Base-by-base conservation (phyloP, 2,329 filamentous ascomycete species). In the Trichoderma lentiforme region DNA sequence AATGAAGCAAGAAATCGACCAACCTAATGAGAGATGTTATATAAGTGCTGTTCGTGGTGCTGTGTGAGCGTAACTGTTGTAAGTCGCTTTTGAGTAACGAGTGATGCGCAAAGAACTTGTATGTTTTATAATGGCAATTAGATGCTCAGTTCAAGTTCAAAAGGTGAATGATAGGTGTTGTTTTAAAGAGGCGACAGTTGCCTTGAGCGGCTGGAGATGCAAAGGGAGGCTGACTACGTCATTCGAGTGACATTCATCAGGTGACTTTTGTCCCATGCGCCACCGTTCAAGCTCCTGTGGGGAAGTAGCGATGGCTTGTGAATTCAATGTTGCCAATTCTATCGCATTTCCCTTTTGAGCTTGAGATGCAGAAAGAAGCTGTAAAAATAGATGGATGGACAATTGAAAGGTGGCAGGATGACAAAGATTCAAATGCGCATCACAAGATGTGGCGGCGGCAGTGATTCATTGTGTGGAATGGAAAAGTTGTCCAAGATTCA, bases 191-290 rank as follows among this genome's bases (percentile, higher is more conserved):
- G 11, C 30, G 56, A 21, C 32, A 47, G 69, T 57, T 58, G 69
- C 39, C 57, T 61, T 32, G 6, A 51, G 53, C 32, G 11, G n/a
- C 39, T 26, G 34, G 14, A 8, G 9, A n/a, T 15, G 15, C 39
- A 43, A 47, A 58, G 57, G 57, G 39, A 70, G 36, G 28, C 39
- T 21, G 57, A 21, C 39, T 70, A 70, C 66, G 66, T 70, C 66
- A 70, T 70, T n/a, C 36, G 36, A 66, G 65, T 62, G 66, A 70
- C 66, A 70, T 53, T 11, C 64, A 67, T 70, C 66, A 70, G 66
- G 56, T 70, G 66, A 70, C 66, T 21, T 18, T 18, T 9, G 28
- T 7, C 15, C 43, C 36, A 70, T 70, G 66, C 66, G 21, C 39
- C 66, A 28, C 39, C 9, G 24, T 34, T 51, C 39, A 34, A 47